phyloP scores from a whole-genome alignment of 805 yeast species.

The Candida jianshihensis region DNA sequence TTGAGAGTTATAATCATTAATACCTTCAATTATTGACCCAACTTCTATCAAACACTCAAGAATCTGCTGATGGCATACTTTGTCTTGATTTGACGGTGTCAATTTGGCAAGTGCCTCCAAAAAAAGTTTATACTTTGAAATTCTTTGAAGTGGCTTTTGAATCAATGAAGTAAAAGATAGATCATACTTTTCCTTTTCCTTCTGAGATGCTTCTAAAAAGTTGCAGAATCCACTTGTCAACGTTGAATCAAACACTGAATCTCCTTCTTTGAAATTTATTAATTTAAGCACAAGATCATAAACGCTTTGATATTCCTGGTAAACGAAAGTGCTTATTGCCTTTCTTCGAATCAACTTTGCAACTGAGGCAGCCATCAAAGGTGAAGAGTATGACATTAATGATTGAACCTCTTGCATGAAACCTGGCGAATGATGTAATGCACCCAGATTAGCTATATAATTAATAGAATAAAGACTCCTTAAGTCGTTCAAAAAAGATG shows the following conservation, averaged over 20 bases:
- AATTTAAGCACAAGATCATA: conserved; percentile 28
- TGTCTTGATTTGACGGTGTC: conserved; percentile 17
- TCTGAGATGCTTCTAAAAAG: conserved; percentile 37
- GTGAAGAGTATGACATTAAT: conserved; percentile 10
- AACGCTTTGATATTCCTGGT: conserved; percentile 28
- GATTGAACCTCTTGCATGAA: neutral
- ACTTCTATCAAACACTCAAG: conserved; percentile 11
- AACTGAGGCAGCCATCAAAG: conserved; percentile 19
- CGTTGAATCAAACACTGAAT: conserved; percentile 16
- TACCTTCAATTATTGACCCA: conserved; percentile 21
- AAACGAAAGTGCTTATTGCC: conserved; percentile 23
- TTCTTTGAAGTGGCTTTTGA: conserved; percentile 46
- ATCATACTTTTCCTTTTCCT: conserved; percentile 31
- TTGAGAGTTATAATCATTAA: conserved; percentile 24
- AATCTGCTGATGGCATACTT: conserved; percentile 10
- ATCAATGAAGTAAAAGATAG: conserved; percentile 46
- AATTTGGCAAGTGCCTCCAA: conserved; percentile 34
- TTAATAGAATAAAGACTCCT: conserved; percentile 8
- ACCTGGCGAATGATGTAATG: neutral
- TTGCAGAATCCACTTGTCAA: conserved; percentile 27
- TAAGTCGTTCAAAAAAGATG: conserved; percentile 23
- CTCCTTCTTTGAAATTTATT: conserved; percentile 24
- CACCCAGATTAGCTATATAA: neutral
- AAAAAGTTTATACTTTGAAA: conserved; percentile 44
- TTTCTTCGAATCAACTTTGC: conserved; percentile 16